Percentiles rank a stretch among this genome's conserved stretches.
phyloP scores from a whole-genome alignment of 257 asterid genomes.

The Solanum appendiculatum region DNA sequence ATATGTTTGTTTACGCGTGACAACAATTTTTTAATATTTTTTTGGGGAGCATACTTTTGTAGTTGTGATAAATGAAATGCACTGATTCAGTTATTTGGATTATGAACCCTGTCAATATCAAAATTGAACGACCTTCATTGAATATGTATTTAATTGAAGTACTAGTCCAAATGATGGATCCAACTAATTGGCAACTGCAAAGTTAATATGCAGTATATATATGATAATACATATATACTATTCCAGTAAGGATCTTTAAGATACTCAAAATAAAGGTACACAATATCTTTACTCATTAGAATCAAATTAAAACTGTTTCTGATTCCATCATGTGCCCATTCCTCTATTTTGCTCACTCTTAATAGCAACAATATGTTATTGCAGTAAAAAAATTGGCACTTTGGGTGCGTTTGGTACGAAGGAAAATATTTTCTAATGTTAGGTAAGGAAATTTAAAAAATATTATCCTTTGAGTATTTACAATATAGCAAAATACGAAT shows the following conservation, averaged over 20 bases:
- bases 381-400: background rate
- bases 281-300: background rate
- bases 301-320: background rate
- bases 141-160: background rate
- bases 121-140: background rate
- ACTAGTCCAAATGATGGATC: background rate
- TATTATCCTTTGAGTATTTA: too few species aligned
- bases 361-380: background rate
- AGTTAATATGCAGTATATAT: background rate
- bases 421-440: background rate
- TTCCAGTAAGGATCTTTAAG: background rate
- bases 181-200: background rate
- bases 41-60: background rate
- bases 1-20: background rate
- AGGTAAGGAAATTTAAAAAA: background rate
- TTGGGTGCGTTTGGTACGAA: accelerated
- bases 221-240: background rate
- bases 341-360: background rate
- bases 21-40: background rate
- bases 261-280: background rate
- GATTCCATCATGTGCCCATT: background rate
- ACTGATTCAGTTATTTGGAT: background rate
- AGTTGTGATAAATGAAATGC: background rate
- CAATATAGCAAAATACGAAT: background rate
- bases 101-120: background rate